Conservation (phyloP, 2,329 filamentous ascomycete species). For the Tolypocladium album region DNA sequence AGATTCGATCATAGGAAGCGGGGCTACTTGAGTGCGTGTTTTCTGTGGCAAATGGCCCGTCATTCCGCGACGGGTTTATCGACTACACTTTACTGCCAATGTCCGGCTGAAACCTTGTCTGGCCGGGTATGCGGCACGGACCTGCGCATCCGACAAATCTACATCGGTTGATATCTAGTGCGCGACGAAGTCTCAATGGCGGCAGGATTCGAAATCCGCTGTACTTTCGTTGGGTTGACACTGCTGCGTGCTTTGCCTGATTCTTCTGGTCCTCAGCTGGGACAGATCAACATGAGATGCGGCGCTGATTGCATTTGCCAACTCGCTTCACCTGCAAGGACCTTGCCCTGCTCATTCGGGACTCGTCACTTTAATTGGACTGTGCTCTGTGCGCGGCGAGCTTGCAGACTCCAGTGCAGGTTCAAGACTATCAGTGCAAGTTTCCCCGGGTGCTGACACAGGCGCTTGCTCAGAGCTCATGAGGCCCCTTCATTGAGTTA, state of each 20-base stretch:
- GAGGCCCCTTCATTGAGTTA: neutral
- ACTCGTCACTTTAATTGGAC: too few relatives aligned
- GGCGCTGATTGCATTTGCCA: neutral
- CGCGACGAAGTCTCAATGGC: neutral
- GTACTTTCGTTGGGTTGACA: too few relatives aligned
- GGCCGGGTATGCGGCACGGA: neutral
- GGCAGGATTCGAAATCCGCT: too few relatives aligned
- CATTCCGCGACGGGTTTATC: too few relatives aligned
- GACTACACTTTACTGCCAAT: neutral
- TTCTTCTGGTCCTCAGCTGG: neutral
- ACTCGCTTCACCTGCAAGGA: neutral
- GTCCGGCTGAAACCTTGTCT: neutral
- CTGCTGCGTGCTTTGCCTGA: neutral
- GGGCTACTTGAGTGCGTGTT: neutral
- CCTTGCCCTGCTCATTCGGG: neutral
- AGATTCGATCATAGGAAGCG: too few relatives aligned
- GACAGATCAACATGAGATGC: neutral
- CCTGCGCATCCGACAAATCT: neutral
- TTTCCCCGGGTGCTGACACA: neutral
- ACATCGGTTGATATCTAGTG: neutral
- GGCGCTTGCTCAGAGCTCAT: neutral
- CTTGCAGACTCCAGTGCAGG: neutral
- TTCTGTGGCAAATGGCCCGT: too few relatives aligned
- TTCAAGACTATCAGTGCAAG: neutral
- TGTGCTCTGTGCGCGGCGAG: neutral